phyloP scores from a whole-genome alignment of 768 basidiomycete genomes.

The Chalciporus piperatus region DNA sequence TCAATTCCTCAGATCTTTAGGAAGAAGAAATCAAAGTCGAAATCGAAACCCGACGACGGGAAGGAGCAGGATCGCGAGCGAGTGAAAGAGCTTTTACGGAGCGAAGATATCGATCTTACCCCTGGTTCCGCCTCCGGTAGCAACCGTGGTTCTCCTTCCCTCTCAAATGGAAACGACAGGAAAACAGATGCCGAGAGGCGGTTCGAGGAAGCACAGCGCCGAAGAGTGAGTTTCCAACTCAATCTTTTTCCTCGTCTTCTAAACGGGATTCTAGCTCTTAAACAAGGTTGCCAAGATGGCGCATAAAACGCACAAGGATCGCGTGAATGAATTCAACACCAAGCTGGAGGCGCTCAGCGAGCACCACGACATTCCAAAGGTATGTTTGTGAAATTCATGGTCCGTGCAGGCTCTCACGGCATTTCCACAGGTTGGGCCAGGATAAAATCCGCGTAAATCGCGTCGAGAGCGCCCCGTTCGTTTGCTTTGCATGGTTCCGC shows the following conservation, averaged over 20 bases:
- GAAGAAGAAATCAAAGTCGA: slow-evolving; percentile 83
- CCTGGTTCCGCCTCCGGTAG: slow-evolving; percentile 52
- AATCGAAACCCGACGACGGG: slow-evolving; percentile 51
- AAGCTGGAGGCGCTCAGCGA: slow-evolving; percentile 86
- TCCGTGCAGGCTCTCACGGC: slow-evolving; percentile 30
- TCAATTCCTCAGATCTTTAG: slow-evolving; percentile 35
- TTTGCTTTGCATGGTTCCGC: slow-evolving; percentile 4
- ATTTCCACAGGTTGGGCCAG: slow-evolving; percentile 71
- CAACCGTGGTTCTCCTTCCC: slow-evolving; percentile 58
- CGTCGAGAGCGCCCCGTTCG: slow-evolving; percentile 26
- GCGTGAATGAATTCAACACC: slow-evolving; percentile 85
- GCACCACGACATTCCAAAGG: slow-evolving; percentile 95
- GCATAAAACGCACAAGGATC: slow-evolving; percentile 87
- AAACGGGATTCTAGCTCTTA: slow-evolving; percentile 51
- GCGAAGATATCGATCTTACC: slow-evolving; percentile 42
- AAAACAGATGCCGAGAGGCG: slow-evolving; percentile 87
- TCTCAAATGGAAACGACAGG: slow-evolving; percentile 44
- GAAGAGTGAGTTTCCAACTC: slow-evolving; percentile 52
- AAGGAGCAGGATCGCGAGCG: slow-evolving; percentile 39
- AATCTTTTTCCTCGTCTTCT: not conserved
- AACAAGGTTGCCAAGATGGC: slow-evolving; percentile 76
- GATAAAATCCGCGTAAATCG: slow-evolving; percentile 51
- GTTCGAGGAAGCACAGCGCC: slow-evolving; percentile 85
- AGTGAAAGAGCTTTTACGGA: slow-evolving; percentile 50
- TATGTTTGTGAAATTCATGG: slow-evolving; percentile 32